These are phyloP conservation scores for Clonostachys sp. DNA, from an alignment of 2,329 filamentous ascomycete species.

Conservation along the genomic window DNA sequence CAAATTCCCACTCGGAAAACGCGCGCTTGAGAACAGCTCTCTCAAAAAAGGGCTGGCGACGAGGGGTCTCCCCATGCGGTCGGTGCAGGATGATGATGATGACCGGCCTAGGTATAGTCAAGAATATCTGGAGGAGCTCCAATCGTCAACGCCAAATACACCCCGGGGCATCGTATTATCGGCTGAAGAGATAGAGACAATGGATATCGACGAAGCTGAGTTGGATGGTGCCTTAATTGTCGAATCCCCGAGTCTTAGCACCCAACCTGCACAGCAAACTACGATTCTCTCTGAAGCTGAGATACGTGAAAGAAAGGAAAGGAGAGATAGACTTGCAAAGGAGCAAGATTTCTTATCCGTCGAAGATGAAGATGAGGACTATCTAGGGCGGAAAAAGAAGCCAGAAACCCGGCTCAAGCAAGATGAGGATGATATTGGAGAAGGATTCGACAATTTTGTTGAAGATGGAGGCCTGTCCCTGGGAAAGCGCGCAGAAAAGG, in stretches of 20 bases:
- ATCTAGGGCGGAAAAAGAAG: constrained; percentile 46
- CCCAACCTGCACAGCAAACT: constrained; percentile 24
- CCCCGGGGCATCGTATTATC: constrained; percentile 58
- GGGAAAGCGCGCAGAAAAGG: constrained; percentile 73
- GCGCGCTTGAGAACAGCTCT: constrained; percentile 64
- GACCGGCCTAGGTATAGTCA: constrained; percentile 78
- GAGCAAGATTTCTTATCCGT: constrained; percentile 63
- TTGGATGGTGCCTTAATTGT: constrained; percentile 64
- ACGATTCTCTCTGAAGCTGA: constrained; percentile 76
- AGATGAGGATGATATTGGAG: constrained; percentile 88
- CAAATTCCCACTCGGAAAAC: constrained; percentile 63
- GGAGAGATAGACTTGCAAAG: constrained; percentile 74
- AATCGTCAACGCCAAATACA: constrained; percentile 78
- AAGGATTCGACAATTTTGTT: constrained; percentile 90
- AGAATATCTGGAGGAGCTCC: constrained; percentile 81
- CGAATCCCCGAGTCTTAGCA: constrained; percentile 29
- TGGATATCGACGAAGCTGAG: constrained; percentile 55
- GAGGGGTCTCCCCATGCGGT: constrained; percentile 48
- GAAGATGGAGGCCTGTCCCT: constrained; percentile 78
- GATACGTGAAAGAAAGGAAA: constrained; percentile 86
- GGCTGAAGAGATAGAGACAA: constrained; percentile 48
- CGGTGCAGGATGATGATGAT: constrained; percentile 58
- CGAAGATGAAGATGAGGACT: constrained; percentile 41
- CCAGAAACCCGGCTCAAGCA: constrained; percentile 70
- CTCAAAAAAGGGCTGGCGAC: constrained; percentile 45